Conservation (phyloP, 192 early-diverging fungal species). For the Borealophlyctis nickersoniae region DNA sequence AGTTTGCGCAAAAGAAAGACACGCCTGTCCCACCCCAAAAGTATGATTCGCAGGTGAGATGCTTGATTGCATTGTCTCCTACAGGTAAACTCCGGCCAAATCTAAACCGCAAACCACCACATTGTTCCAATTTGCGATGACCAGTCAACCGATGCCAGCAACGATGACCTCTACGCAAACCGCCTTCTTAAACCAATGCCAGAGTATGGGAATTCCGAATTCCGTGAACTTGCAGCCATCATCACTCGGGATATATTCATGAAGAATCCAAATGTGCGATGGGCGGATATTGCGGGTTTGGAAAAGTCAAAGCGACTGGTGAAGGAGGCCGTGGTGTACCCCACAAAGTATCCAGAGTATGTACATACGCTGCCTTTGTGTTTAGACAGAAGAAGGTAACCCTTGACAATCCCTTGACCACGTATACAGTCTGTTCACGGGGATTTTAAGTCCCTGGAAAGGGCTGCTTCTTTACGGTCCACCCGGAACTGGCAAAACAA, state of each 20-base stretch:
- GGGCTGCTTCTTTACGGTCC: conserved; percentile 56
- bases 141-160: too few species aligned
- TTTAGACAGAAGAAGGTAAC: too few species aligned
- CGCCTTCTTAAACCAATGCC: conserved; percentile 52
- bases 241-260: conserved; percentile 54
- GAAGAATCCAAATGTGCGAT: conserved; percentile 49
- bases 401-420: not conserved
- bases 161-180: conserved; percentile 22
- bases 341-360: conserved; percentile 45
- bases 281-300: conserved; percentile 51
- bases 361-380: too few species aligned
- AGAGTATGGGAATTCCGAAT: conserved; percentile 41
- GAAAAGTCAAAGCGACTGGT: conserved; percentile 44
- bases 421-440: conserved; percentile 41
- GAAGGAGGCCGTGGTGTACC: conserved; percentile 54
- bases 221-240: conserved; percentile 47
- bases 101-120: too few species aligned
- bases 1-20: too few species aligned
- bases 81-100: too few species aligned
- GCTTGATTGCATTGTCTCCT: too few species aligned
- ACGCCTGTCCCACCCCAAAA: too few species aligned
- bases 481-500: conserved; percentile 55
- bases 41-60: too few species aligned
- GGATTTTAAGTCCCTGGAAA: conserved; percentile 54
- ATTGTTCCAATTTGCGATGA: too few species aligned